phyloP scores from a whole-genome alignment of 352 stramenopile genomes.

The Pythium aphanidermatum region DNA sequence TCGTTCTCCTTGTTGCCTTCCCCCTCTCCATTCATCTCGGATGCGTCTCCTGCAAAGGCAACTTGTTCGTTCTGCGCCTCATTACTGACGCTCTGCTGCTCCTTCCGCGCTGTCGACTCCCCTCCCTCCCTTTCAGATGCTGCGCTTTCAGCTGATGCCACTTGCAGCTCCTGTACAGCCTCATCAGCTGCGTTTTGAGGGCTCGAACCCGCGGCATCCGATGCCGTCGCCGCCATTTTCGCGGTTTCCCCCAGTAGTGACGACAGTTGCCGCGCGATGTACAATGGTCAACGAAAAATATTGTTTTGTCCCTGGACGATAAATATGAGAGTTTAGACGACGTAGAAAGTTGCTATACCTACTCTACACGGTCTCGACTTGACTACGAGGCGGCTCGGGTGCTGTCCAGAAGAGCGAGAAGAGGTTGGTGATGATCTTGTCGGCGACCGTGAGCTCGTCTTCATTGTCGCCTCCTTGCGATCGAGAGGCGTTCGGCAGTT shows the following conservation, averaged over 20 bases:
- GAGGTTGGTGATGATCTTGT: slow-evolving; percentile 80
- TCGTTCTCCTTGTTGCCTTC: too few relatives aligned
- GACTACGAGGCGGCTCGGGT: slow-evolving; percentile 10
- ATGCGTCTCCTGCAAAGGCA: too few relatives aligned
- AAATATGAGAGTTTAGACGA: slow-evolving; percentile 2
- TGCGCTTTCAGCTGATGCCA: too few relatives aligned
- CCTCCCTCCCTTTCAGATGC: too few relatives aligned
- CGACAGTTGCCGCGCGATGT: not conserved
- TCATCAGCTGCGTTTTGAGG: not conserved
- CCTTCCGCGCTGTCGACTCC: too few relatives aligned
- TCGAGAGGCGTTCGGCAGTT: not conserved
- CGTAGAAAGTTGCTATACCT: too few relatives aligned
- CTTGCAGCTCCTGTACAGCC: too few relatives aligned
- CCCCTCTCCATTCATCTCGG: too few relatives aligned
- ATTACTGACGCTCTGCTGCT: too few relatives aligned
- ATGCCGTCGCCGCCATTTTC: not conserved
- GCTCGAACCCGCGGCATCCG: too few relatives aligned
- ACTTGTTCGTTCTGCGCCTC: too few relatives aligned
- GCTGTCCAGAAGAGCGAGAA: slow-evolving; percentile 81
- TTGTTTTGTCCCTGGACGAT: slow-evolving; percentile 11
- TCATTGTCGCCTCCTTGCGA: slow-evolving; percentile 12
- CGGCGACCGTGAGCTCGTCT: slow-evolving; percentile 53
- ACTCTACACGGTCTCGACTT: slow-evolving; percentile 22
- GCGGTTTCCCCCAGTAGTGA: not conserved
- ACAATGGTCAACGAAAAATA: slow-evolving; percentile 4